These are phyloP conservation scores for Malus hybrid DNA, from an alignment of 331 rosid genomes.

Conservation along the genomic window DNA sequence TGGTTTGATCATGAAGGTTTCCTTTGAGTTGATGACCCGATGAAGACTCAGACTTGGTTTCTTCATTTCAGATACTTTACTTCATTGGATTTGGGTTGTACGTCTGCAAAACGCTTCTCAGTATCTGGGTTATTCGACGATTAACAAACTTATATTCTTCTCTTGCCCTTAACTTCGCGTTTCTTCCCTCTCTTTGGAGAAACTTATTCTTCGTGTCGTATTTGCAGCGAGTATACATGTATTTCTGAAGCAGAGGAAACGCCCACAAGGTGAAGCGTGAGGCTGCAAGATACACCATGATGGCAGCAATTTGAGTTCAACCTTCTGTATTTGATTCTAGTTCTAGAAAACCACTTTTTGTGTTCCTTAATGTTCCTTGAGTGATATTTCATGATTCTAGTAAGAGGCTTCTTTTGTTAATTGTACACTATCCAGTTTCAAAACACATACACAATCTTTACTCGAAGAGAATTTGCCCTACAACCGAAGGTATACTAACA, in stretches of 20 bases:
- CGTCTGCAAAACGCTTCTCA: conserved; percentile 51
- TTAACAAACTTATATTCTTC: not conserved
- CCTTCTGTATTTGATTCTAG: too few species aligned
- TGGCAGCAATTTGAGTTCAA: conserved; percentile 49
- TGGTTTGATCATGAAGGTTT: conserved; percentile 7
- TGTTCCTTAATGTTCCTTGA: too few species aligned
- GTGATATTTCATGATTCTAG: too few species aligned
- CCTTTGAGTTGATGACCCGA: not conserved
- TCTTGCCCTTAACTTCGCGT: not conserved
- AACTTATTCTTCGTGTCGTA: not conserved
- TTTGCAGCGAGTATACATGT: conserved; percentile 87
- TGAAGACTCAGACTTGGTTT: not conserved
- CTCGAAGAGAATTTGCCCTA: too few species aligned
- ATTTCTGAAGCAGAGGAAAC: conserved; percentile 89
- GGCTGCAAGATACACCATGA: conserved; percentile 63
- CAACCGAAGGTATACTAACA: too few species aligned
- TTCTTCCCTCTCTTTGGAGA: not conserved
- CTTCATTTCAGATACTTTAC: conserved; percentile 51
- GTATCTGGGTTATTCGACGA: conserved; percentile 63
- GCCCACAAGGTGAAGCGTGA: conserved; percentile 61
- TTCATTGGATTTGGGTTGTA: conserved; percentile 68
- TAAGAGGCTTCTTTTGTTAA: too few species aligned
- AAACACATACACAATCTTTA: too few species aligned
- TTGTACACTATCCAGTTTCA: too few species aligned
- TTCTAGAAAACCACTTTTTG: too few species aligned